Evolutionary conservation across 2,329 filamentous ascomycete genomes (phyloP).

Genomic region (Microcyclosporella mali): DNA sequence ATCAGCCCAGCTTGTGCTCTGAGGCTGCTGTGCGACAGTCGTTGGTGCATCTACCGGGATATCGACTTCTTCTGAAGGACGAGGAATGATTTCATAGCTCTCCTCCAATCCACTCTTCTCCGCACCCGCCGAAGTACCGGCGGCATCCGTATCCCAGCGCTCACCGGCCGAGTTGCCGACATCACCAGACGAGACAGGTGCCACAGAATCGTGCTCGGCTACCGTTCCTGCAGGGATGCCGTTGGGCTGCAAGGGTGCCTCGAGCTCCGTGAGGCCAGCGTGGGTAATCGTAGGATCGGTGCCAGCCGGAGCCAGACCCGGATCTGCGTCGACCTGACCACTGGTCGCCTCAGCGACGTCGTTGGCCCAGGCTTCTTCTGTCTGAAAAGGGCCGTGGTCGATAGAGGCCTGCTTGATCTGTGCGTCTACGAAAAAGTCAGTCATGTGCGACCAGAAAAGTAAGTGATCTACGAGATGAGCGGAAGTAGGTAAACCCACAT

Average conservation of each 20-base stretch:
- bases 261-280: conserved; percentile 63
- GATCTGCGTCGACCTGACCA: conserved; percentile 8
- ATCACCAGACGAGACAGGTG: conserved; percentile 36
- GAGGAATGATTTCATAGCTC: conserved; percentile 69
- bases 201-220: conserved; percentile 26
- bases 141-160: conserved; percentile 57
- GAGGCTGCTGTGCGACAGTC: conserved; percentile 38
- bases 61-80: conserved; percentile 69
- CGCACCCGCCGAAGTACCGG: conserved; percentile 37
- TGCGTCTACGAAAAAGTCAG: conserved; percentile 25
- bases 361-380: conserved; percentile 46
- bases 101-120: conserved; percentile 52
- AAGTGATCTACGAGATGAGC: background rate
- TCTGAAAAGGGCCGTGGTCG: conserved; percentile 49
- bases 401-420: conserved; percentile 37
- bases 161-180: conserved; percentile 52
- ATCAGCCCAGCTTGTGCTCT: conserved; percentile 73
- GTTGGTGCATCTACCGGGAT: conserved; percentile 53
- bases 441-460: background rate
- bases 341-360: conserved; percentile 43
- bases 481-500: conserved; percentile 50
- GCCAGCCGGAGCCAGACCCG: conserved; percentile 11
- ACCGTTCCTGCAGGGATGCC: conserved; percentile 27
- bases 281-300: conserved; percentile 62
- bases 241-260: conserved; percentile 36